Base-by-base conservation (phyloP, 1,284 basidiomycete genomes). In the Cronartium ribicola region DNA sequence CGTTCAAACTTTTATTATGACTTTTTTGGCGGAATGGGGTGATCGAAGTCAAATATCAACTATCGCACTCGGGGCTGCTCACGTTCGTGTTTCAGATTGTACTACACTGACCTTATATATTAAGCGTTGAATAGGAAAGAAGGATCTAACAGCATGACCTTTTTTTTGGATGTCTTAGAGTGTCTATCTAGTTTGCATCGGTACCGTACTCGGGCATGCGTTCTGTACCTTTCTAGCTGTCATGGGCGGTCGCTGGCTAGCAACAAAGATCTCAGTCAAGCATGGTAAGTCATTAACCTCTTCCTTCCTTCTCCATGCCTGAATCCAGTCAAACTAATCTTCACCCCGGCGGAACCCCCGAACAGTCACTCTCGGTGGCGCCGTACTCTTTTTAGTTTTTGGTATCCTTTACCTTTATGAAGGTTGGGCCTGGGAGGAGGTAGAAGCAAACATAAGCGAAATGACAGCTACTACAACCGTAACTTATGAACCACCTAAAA, bases 1-100 rank as follows among this genome's bases (percentile, higher is more conserved):
- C 79, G 93, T 95, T 2, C 94, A 98, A 82, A 88, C 93, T 0
- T 98, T 98, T 78, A 84, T 95, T 48, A 85, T 98, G 73, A 98
- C 95, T 0, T 98, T 98, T 82, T 85, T 98, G 11, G 96, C 94
- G 29, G 95, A 98, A 82, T 98, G 95, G 95, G 96, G 95, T 0
- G 96, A 98, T 83, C 84, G 95, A 60, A 94, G 91, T 80, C 96
- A 98, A 83, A 95, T 98, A 78, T 91, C 96, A 0, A 98, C 95
- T 0, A 97, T 98, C 77, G 94, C 93, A 2, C 85, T 98, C 64
- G 96, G 91, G 1, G 94, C 95, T 44, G 92, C 95, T 36, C 92
- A 98, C 84, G 94, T 97, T 79, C 78, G 89, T 85, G 11, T n/a
- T 29, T 66, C 43, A 83, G 83, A 65, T 62, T 6, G 5, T 29